phyloP scores from a whole-genome alignment of 2,329 filamentous ascomycete genomes.

The Zymoseptoria brevis region DNA sequence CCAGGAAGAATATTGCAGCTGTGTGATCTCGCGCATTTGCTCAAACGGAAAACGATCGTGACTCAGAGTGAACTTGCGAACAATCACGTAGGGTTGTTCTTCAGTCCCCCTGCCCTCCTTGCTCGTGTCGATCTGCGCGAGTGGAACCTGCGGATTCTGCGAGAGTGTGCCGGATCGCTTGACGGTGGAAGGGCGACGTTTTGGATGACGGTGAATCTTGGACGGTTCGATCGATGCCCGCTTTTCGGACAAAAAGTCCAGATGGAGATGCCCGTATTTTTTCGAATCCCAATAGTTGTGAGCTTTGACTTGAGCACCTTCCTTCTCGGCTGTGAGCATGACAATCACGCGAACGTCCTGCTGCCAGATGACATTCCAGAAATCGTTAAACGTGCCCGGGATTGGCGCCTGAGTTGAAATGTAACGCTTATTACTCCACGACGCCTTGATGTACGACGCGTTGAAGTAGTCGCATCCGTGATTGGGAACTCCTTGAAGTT shows the following conservation, averaged over 20 bases:
- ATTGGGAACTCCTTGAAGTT: slow-evolving; percentile 57
- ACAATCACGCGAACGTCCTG: slow-evolving; percentile 91
- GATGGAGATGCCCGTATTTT: slow-evolving; percentile 67
- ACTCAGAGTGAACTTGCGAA: slow-evolving; percentile 79
- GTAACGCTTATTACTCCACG: slow-evolving; percentile 80
- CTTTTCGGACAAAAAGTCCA: slow-evolving; percentile 74
- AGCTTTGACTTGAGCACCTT: slow-evolving; percentile 89
- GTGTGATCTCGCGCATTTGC: slow-evolving; percentile 84
- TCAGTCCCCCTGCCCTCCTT: slow-evolving; percentile 16
- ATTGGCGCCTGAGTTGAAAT: slow-evolving; percentile 93
- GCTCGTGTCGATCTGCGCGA: slow-evolving; percentile 19
- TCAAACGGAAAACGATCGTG: slow-evolving; percentile 72
- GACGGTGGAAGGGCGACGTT: slow-evolving; percentile 31
- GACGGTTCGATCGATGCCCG: slow-evolving; percentile 64
- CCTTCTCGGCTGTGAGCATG: slow-evolving; percentile 90
- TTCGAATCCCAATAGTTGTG: slow-evolving; percentile 84
- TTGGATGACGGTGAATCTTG: slow-evolving; percentile 41
- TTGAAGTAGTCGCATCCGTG: slow-evolving; percentile 90
- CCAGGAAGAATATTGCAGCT: slow-evolving; percentile 93
- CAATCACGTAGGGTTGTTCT: slow-evolving; percentile 67
- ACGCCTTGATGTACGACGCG: slow-evolving; percentile 74
- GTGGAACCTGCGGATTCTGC: slow-evolving; percentile 24
- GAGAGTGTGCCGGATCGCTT: slow-evolving; percentile 32
- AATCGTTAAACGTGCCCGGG: slow-evolving; percentile 88
- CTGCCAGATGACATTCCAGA: slow-evolving; percentile 97